A percentile compares a stretch with the other conserved stretches of the same genome.
phyloP scores from a whole-genome alignment of 805 yeast species.

The Kluyveromyces wickerhamii region DNA sequence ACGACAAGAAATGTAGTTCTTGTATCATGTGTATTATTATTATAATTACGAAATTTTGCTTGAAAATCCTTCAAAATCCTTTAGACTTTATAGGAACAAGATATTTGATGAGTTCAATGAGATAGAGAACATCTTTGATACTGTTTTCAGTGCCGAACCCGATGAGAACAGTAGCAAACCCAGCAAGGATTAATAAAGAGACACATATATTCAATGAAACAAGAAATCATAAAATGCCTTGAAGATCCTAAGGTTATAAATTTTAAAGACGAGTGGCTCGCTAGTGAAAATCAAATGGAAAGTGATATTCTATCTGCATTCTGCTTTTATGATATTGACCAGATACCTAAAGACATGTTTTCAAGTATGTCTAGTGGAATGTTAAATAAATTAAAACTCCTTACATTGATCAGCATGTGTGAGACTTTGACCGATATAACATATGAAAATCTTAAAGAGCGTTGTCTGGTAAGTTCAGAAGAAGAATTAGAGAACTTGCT shows the following conservation, averaged over 20 bases:
- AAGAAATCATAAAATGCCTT: too few species aligned
- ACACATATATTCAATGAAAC: too few species aligned
- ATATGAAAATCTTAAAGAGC: constrained; percentile 10
- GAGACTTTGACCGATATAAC: constrained; percentile 12
- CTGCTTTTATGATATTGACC: constrained; percentile 22
- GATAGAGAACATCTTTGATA: too few species aligned
- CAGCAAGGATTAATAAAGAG: too few species aligned
- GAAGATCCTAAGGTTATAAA: constrained; percentile 18
- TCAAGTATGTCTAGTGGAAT: constrained; percentile 9
- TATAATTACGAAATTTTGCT: too few species aligned
- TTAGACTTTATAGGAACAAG: too few species aligned
- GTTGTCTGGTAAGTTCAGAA: constrained; percentile 11
- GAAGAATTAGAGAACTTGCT: constrained; percentile 17
- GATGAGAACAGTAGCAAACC: too few species aligned
- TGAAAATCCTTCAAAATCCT: too few species aligned
- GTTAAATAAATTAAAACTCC: constrained; percentile 17
- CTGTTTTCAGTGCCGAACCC: too few species aligned
- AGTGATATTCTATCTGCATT: constrained; percentile 19
- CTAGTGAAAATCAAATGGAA: constrained; percentile 6
- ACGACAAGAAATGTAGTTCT: too few species aligned
- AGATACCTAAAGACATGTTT: constrained; percentile 7
- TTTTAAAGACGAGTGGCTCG: constrained; percentile 23
- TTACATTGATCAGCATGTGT: constrained; percentile 19
- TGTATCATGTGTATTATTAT: too few species aligned
- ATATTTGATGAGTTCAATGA: too few species aligned